Base-by-base conservation (phyloP, 495 filamentous ascomycete genomes). In the Hypoxylon fragiforme region DNA sequence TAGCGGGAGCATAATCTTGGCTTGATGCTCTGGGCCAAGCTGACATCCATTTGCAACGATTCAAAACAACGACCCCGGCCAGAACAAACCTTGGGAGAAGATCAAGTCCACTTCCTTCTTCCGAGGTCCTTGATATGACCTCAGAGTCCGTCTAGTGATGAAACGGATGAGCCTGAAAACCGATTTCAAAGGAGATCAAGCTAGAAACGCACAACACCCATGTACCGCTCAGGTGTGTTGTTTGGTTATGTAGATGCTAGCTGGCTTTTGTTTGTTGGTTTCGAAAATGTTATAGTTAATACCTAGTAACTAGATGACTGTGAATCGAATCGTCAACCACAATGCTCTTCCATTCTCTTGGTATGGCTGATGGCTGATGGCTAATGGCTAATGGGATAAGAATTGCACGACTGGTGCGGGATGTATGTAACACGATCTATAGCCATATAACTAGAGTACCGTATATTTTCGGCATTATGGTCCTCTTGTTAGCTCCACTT, bases 1-100 rank as follows among this genome's bases (percentile, higher is more conserved):
- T 50, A 63, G 52, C 50, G 54, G 57, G 48, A 55, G 57, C 62
- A 65, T 55, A 55, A 49, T 53, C 58, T 62, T 67, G 53, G 60
- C 57, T 49, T 57, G 57, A 65, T 60, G 54, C 49, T 44, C 58
- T 53, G 45, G 57, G 53, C 58, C 49, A 42, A 54, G 53, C 40
- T 60, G 42, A 36, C 36, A 58, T 51, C 54, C 43, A 46, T 51
- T 51, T 42, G n/a, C 50, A 57, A 54, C 60, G 53, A 64, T 61
- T 30, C 53, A 61, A 66, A 61, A 64, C 60, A 46, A 42, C 22
- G 50, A 54, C 32, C 60, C 63, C 39, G 54, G 56, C 43, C 41
- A 22, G 54, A 36, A 32, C 39, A 37, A 46, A 24, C 28, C 21
- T 26, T 44, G 40, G 22, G 44, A 44, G 45, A 26, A 37, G 19